Evolutionary conservation across 2,329 filamentous ascomycete genomes (phyloP), one percentile per base, ranked within the genome.

Genomic region (Verticillium albo-atrum): DNA sequence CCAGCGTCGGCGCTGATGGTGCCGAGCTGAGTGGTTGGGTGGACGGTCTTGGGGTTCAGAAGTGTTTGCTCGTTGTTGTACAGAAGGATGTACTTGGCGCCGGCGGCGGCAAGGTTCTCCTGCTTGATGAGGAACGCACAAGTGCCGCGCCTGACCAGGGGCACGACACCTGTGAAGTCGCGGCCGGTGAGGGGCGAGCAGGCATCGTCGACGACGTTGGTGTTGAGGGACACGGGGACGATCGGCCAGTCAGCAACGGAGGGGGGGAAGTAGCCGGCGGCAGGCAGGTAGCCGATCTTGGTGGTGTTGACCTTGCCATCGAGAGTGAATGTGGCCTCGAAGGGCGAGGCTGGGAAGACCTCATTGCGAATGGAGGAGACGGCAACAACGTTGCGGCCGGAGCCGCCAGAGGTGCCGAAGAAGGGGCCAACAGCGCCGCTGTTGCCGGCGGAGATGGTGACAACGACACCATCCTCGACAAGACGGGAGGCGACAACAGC

Each of bases 381-480:
- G 4, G 75, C 70, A 17, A 78, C 71, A 5, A 77, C 75, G 23
- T 74, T 70, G 28, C 68, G 70, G 4, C 75, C 77, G 10, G 75
- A 72, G 4, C 76, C 70, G 4, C 77, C 78, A 4, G 70, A 71
- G 47, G 69, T 71, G 10, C 72, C 70, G 50, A 75, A 79, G 67
- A 83, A 82, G 0, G 81, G 74, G 0, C 82, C 82, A 17, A 70
- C 67, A 20, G 69, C 69, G 26, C 82, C 81, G 34, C 77, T 74
- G 58, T 85, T 85, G n/a, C 82, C 81, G 6, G 78, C 80, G 1
- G 81, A 77, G 32, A 82, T 76, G n/a, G 77, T 76, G 30, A 82
- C 74, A 10, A 82, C 75, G 1, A 83, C 71, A n/a, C 81, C 81
- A 27, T 75, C 68, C 15, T 77, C 55, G 3, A 57, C 55, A 17